phyloP scores from a whole-genome alignment of 2,329 filamentous ascomycete genomes.

The Thelonectria blattea region DNA sequence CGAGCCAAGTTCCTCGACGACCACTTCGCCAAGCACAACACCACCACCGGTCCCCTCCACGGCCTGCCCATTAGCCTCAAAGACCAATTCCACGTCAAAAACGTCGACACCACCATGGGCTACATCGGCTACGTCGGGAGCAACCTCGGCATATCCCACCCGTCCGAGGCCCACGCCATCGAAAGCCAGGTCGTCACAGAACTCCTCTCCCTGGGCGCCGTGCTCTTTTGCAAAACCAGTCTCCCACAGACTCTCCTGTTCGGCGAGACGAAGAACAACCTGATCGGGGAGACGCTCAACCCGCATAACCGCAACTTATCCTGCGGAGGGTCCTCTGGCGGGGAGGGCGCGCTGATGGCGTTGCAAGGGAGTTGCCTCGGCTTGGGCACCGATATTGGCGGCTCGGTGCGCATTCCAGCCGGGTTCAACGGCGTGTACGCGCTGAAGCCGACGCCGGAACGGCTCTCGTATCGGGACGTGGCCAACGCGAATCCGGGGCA shows the following conservation, averaged over 20 bases:
- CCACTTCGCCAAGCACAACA: constrained; percentile 14
- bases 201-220: constrained; percentile 30
- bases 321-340: constrained; percentile 46
- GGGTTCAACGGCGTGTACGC: constrained; percentile 35
- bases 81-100: constrained; percentile 66
- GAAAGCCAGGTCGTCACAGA: constrained; percentile 32
- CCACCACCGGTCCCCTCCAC: constrained; percentile 28
- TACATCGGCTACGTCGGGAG: constrained; percentile 40
- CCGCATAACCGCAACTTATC: constrained; percentile 42
- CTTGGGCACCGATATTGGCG: constrained; percentile 46
- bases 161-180: neutral
- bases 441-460: constrained; percentile 28
- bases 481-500: constrained; percentile 56
- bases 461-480: constrained; percentile 28
- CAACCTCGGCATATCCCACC: constrained; percentile 14
- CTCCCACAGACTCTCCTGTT: constrained; percentile 33
- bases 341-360: constrained; percentile 44
- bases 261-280: constrained; percentile 43
- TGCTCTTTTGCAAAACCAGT: constrained; percentile 36
- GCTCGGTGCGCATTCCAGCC: constrained; percentile 42
- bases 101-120: constrained; percentile 53
- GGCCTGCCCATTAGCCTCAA: constrained; percentile 47
- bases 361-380: constrained; percentile 42
- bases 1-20: constrained; percentile 22
- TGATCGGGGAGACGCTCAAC: constrained; percentile 44